Conservation (phyloP, 2,329 filamentous ascomycete genomes). For the Aspergillus sp. region DNA sequence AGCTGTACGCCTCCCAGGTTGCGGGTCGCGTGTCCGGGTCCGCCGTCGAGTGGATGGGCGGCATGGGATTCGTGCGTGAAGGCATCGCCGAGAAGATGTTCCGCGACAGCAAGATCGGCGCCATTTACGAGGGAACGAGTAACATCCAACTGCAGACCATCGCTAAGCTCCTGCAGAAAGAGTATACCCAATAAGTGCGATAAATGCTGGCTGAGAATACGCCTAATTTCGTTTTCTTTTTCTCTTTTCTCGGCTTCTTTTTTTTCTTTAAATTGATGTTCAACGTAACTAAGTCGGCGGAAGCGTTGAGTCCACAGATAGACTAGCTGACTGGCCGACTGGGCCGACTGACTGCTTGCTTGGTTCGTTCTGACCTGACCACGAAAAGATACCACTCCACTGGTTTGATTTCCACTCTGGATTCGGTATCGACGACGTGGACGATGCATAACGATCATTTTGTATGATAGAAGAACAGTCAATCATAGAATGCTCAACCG, state of each 20-base stretch:
- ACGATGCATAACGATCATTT: background rate
- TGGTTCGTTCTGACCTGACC: background rate
- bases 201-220: background rate
- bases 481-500: background rate
- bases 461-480: background rate
- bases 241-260: background rate
- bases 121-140: conserved; percentile 84
- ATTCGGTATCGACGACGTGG: background rate
- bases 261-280: background rate
- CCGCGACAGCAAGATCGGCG: conserved; percentile 96
- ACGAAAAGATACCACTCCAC: background rate
- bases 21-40: conserved; percentile 80
- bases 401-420: background rate
- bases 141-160: conserved; percentile 72
- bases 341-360: background rate
- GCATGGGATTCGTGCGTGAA: conserved; percentile 97
- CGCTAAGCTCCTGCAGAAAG: conserved; percentile 67
- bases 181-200: conserved; percentile 53
- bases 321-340: background rate
- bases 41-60: conserved; percentile 98
- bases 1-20: conserved; percentile 91
- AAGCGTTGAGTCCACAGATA: background rate
- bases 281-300: background rate
- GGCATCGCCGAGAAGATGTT: conserved; percentile 97
- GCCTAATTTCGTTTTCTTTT: background rate